Base-by-base conservation (phyloP, 2,329 filamentous ascomycete species). In the Metarhizium robertsii region DNA sequence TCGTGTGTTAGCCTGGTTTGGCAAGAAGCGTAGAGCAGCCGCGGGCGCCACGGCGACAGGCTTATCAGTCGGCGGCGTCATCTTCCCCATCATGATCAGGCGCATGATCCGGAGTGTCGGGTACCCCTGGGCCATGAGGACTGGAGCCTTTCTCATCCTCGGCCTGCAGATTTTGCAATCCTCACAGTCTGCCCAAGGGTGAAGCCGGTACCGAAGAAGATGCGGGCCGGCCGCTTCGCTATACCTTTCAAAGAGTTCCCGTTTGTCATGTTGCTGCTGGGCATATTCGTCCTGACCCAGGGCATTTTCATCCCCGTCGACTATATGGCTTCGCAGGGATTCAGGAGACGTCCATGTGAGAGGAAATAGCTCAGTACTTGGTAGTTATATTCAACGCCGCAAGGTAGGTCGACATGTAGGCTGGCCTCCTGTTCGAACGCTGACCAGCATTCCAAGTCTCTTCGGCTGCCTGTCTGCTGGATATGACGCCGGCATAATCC, bases 41-140 rank as follows among this genome's bases (percentile, higher is more conserved):
- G 66, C 65, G 25, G 66, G 66, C 13, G 58, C 66, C 25, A 55
- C 64, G 4, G 61, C 61, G 0, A 60, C 63, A 7, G 68, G 68
- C 1, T 65, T 67, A 1, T 62, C 57, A 14, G 52, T 71, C 6
- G 69, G 70, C 43, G 68, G 68, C 5, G 64, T 70, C 34, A 55
- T 72, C 34, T 64, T 70, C 45, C 70, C 70, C 8, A 66, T 72
- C 49, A 66, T 71, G 58, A 54, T 71, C 1, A 61, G 59, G 7
- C 61, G 61, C 4, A 50, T 71, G 2, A 68, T 69, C 45, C 55
- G 53, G 16, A 36, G 53, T 0, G 57, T 70, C 16, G 65, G 67
- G 3, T 71, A 64, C 42, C 57, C 57, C 2, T 71, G 68, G 68
- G 58, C 67, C 7, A 65, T 71, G 60, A 61, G 69, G 14, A 64